Evolutionary conservation across 2,329 filamentous ascomycete genomes (phyloP), one percentile per base, ranked within the genome.

Genomic region (Rosellinia necatrix): DNA sequence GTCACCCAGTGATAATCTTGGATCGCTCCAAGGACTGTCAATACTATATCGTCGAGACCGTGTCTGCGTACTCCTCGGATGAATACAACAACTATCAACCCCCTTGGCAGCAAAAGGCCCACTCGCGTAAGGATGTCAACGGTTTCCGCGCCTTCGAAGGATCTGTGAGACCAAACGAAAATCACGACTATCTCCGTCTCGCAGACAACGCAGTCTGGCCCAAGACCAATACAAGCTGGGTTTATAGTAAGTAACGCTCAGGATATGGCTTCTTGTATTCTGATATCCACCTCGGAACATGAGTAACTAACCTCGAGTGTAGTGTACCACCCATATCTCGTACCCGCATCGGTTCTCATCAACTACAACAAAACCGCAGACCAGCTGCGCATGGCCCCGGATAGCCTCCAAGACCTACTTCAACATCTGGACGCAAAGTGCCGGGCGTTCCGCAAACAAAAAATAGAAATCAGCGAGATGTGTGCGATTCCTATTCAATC

Each of bases 1-100:
- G 56, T 22, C 72, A 74, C 58, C 72, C 72, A 0, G 70, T 71
- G 44, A 71, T 75, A 38, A 65, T 75, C 42, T 62, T 75, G 6
- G 55, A 59, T 7, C 53, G 53, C 4, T 62, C 62, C 1, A 8
- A 35, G 0, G 42, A 64, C 29, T 49, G 41, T 4, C 52, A 27
- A 9, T 47, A 68, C 42, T 66, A 64, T 27, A 59, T 71, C 2
- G 52, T 74, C 43, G 69, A 66, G 0, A 69, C 71, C 0, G 63
- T 74, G 22, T 72, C 71, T 17, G 71, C 72, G 3, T 75, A 72
- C 56, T 29, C 46, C 8, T 69, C 67, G 2, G 55, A 59, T 5
- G 25, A 51, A 1, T 8, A 56, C 2, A 68, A 68, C 27, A 25
- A 58, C 32, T 64, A 65, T 34, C 58, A 63, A 0, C 53, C 71